Conservation (phyloP, 139 green algal genomes). For the Coelastrella sp. region DNA sequence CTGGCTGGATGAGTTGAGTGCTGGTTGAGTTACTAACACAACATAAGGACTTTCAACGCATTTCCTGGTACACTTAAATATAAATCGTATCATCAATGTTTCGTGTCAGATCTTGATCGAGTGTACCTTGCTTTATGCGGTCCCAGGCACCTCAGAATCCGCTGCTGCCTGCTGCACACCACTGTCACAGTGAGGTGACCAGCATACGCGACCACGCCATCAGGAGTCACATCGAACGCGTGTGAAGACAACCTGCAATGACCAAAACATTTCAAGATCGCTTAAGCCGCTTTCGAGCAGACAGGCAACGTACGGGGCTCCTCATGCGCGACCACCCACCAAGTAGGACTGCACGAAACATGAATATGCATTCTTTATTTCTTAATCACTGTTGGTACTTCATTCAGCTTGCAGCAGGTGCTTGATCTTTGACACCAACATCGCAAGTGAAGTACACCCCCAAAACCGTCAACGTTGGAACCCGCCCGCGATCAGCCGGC, state of each 20-base stretch:
- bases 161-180: slow-evolving; percentile 1
- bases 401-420: too few relatives aligned
- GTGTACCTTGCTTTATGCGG: slow-evolving; percentile 34
- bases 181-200: slow-evolving; percentile 32
- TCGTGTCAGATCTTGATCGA: not conserved
- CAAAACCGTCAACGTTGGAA: slow-evolving; percentile 4
- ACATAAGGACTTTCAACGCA: too few relatives aligned
- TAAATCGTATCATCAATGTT: not conserved
- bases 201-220: slow-evolving; percentile 8
- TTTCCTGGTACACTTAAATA: too few relatives aligned
- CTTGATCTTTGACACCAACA: too few relatives aligned
- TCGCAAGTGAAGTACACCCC: not conserved
- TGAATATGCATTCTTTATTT: not conserved
- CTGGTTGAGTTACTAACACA: too few relatives aligned
- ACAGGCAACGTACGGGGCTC: not conserved
- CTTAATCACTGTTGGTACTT: too few relatives aligned
- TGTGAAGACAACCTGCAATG: slow-evolving; percentile 22
- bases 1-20: too few relatives aligned
- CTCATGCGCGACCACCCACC: not conserved
- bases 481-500: not conserved
- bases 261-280: not conserved
- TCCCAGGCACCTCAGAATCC: slow-evolving; percentile 11
- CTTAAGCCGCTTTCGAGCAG: not conserved
- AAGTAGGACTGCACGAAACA: slow-evolving; percentile 4
- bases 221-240: not conserved